Percentiles rank a stretch among this genome's conserved stretches.
phyloP scores from a whole-genome alignment of 78 protist species.

The Speleostelium caveatum region DNA sequence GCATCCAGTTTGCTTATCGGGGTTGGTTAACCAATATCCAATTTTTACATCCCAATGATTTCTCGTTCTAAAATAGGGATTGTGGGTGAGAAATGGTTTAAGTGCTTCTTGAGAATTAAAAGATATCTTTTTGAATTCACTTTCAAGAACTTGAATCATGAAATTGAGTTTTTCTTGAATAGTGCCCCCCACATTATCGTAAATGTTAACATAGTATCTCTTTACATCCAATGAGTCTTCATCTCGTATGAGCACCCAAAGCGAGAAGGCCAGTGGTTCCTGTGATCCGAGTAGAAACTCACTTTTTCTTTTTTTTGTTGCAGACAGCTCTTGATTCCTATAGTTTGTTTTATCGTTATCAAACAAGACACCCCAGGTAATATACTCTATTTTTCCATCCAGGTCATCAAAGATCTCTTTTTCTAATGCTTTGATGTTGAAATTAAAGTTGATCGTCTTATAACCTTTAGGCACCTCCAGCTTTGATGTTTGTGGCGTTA shows the following conservation, averaged over 20 bases:
- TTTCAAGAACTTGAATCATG: constrained; percentile 5
- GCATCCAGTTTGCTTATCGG: constrained; percentile 9
- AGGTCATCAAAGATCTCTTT: background rate
- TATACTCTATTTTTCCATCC: background rate
- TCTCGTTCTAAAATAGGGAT: background rate
- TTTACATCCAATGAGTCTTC: background rate
- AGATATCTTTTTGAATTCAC: constrained; percentile 4
- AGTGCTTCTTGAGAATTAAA: constrained; percentile 13
- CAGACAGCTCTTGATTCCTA: background rate
- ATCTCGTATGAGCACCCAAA: constrained; percentile 1
- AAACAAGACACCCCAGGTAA: constrained; percentile 3
- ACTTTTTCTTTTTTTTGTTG: constrained; percentile 13
- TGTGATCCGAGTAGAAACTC: background rate
- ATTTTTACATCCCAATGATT: constrained; percentile 27
- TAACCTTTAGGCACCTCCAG: constrained; percentile 6
- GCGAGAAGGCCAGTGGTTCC: constrained; percentile 25
- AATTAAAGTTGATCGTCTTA: background rate
- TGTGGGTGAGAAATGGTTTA: constrained; percentile 4
- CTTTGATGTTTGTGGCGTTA: background rate
- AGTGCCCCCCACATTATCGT: background rate
- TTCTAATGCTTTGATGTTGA: background rate
- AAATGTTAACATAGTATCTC: background rate
- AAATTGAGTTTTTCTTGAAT: background rate
- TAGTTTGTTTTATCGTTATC: constrained; percentile 52
- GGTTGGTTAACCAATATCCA: constrained; percentile 17